Conservation (phyloP, 2,329 filamentous ascomycete species). For the Beauveria sp. region DNA sequence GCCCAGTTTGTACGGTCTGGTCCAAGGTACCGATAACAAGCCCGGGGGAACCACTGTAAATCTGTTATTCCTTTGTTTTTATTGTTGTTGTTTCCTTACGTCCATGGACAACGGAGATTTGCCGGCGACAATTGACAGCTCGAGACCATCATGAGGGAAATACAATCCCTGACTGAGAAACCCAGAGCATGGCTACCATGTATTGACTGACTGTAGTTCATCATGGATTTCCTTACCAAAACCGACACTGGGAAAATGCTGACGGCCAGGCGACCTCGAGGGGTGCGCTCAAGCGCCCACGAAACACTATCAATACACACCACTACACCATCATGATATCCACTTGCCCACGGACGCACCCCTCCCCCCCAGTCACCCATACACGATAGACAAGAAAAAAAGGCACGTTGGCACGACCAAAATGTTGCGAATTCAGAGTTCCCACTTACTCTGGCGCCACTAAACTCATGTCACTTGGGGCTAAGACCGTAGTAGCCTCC, state of each 20-base stretch:
- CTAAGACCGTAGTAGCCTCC: not conserved
- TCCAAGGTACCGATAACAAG: constrained; percentile 4
- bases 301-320: not conserved
- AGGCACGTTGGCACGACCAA: not conserved
- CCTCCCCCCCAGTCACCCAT: not conserved
- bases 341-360: not conserved
- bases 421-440: constrained; percentile 4
- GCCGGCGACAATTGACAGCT: not conserved
- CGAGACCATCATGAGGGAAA: not conserved
- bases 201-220: not conserved
- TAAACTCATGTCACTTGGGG: constrained; percentile 9
- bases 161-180: not conserved
- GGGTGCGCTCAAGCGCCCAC: not conserved
- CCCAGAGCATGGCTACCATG: not conserved
- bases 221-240: not conserved
- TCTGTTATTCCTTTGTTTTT: not conserved
- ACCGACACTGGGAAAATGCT: not conserved
- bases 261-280: not conserved
- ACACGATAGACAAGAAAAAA: not conserved
- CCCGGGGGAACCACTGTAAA: not conserved
- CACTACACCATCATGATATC: not conserved
- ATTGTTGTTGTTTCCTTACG: not conserved
- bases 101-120: constrained; percentile 1
- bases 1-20: not conserved
- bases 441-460: constrained; percentile 9